Base-by-base conservation (phyloP, 192 early-diverging fungal species). In the Entomortierella beljakovae region DNA sequence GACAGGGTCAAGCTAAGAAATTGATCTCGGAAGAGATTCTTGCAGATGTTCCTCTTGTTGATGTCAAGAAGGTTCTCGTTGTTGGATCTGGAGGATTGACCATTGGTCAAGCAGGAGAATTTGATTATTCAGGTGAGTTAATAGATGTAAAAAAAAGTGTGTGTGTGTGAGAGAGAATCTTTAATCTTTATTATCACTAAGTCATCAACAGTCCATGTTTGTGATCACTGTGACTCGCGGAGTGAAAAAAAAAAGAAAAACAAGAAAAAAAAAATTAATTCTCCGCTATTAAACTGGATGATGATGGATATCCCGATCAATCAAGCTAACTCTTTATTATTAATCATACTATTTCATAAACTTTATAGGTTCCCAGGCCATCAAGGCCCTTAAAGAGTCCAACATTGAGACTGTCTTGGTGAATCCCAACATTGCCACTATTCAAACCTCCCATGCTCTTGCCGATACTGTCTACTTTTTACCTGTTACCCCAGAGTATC, bases 391-490 rank as follows among this genome's bases (percentile, higher is more conserved):
- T 61, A 90, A 91, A 64, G 96, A 99, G 80, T 93, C 94, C 34
- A 89, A 89, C 23, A 90, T 99, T 61, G 76, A 98, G 69, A 99
- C 98, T 3, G 91, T 99, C 34, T 85, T 99, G n/a, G 91, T 98
- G 64, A 99, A 99, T 83, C 98, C 98, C 57, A 99, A 99, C 84
- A 99, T 99, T 81, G 98, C 98, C 37, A 99, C 98, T 5, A 94
- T 98, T 52, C 98, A 99, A 88, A 99, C 98, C 34, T 94, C 92
- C 31, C 90, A 95, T 71, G 92, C 91, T 50, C 87, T 99, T 38
- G 98, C 98, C 1, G 94, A 97, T 83, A 87, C 89, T 40, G 96
- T 97, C 26, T 99, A 98, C 88, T 99, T 99, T 76, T 70, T 98
- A 34, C 98, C 98, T 9, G 92, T 98, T 68, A 96, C 92, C 22